These are phyloP conservation scores for Chaetothyriales sp. DNA, from an alignment of 2,329 filamentous ascomycete species.

Conservation along the genomic window DNA sequence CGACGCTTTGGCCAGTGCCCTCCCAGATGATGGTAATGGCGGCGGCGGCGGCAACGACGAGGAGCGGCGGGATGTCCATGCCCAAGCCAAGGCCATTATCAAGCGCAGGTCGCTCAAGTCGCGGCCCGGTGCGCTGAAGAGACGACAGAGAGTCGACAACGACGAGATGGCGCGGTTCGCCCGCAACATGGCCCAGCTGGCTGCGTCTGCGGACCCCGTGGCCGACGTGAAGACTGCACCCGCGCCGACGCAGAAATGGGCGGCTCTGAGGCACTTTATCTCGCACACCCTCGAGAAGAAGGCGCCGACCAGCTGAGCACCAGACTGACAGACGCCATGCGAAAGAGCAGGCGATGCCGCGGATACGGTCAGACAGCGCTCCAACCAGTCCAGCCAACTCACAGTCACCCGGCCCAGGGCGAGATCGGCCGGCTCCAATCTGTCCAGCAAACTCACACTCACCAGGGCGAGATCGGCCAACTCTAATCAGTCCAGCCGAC, in stretches of 20 bases:
- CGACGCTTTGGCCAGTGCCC: conserved; percentile 62
- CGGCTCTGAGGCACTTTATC: conserved; percentile 70
- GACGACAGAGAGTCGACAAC: conserved; percentile 65
- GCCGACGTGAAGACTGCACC: conserved; percentile 5
- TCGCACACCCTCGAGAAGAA: conserved; percentile 76
- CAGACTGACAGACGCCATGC: too few relatives aligned
- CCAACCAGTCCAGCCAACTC: too few relatives aligned
- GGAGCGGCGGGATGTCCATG: conserved; percentile 26
- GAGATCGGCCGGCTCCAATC: too few relatives aligned
- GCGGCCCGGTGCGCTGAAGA: conserved; percentile 66
- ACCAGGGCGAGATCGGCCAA: too few relatives aligned
- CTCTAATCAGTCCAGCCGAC: too few relatives aligned
- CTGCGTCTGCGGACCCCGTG: conserved; percentile 21
- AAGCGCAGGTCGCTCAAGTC: conserved; percentile 61
- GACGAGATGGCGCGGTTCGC: conserved; percentile 75
- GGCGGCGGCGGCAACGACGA: conserved; percentile 32
- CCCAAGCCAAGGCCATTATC: conserved; percentile 41
- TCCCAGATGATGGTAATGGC: conserved; percentile 51
- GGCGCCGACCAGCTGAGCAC: not conserved
- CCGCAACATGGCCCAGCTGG: conserved; percentile 65
- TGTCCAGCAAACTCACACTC: too few relatives aligned
- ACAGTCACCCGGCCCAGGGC: too few relatives aligned
- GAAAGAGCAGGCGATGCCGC: too few relatives aligned
- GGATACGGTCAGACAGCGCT: too few relatives aligned
- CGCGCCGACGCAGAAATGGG: conserved; percentile 53